Percentiles rank a stretch among this genome's conserved stretches.
Conservation (phyloP, 768 basidiomycete species). For the Saitozyma podzolica region DNA sequence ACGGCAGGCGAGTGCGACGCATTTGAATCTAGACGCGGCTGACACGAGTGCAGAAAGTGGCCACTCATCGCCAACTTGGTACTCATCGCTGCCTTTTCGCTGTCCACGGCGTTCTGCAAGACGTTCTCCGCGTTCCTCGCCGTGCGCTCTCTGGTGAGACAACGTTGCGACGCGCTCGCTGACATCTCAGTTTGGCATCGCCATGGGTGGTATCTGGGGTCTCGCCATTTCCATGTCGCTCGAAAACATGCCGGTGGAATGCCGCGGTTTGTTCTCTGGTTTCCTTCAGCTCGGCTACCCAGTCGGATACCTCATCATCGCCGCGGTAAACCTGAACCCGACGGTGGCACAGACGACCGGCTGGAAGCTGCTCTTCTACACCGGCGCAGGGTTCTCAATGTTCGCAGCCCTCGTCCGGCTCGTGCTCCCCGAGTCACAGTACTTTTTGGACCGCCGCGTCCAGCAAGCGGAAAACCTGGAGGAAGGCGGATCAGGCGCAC, state of each 20-base stretch:
- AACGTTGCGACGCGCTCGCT: background rate
- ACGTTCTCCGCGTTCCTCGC: conserved; percentile 72
- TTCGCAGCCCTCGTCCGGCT: conserved; percentile 67
- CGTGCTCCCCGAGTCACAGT: conserved; percentile 70
- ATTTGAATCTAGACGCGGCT: no score
- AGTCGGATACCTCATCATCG: conserved; percentile 76
- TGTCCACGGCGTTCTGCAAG: conserved; percentile 74
- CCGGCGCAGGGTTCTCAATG: conserved; percentile 64
- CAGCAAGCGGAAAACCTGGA: conserved; percentile 38
- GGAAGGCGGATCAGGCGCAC: background rate
- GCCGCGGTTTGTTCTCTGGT: conserved; percentile 78
- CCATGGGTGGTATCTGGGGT: conserved; percentile 30
- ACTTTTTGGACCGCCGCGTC: conserved; percentile 58
- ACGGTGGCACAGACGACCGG: conserved; percentile 50
- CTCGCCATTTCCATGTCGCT: conserved; percentile 64
- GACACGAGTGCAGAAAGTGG: conserved; percentile 66
- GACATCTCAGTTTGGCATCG: conserved; percentile 58
- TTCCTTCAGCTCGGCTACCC: conserved; percentile 86
- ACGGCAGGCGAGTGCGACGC: conserved; percentile 62
- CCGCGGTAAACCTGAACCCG: conserved; percentile 68
- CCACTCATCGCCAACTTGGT: conserved; percentile 54
- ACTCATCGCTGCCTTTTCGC: conserved; percentile 58
- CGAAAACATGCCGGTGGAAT: conserved; percentile 80
- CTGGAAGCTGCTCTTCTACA: conserved; percentile 81
- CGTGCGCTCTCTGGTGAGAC: conserved; percentile 58